Evolutionary conservation across 768 basidiomycete species (phyloP).

Genomic region (Aureoboletus auriporus): DNA sequence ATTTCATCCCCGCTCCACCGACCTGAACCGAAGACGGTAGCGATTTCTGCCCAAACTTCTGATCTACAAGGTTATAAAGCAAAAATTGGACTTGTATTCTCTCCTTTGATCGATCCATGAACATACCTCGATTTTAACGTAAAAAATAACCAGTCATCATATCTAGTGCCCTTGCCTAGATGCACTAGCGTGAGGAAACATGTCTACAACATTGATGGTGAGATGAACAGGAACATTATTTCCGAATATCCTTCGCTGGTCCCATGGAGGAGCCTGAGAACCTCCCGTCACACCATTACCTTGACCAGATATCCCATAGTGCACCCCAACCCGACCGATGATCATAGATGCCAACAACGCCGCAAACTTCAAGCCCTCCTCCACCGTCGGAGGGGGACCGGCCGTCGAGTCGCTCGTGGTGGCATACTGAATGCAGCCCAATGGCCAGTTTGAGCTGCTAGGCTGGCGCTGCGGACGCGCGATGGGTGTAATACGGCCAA

Average conservation of each 20-base stretch:
- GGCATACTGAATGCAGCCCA: conserved; percentile 14
- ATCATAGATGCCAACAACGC: conserved; percentile 44
- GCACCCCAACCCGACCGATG: conserved; percentile 31
- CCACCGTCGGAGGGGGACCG: conserved; percentile 36
- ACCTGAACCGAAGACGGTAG: too few relatives aligned
- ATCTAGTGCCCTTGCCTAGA: conserved; percentile 13
- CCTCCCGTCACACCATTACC: conserved; percentile 20
- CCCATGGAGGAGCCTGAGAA: conserved; percentile 41
- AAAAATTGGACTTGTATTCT: too few relatives aligned
- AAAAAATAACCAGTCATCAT: not conserved
- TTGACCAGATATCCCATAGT: conserved; percentile 16
- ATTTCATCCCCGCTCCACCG: not conserved
- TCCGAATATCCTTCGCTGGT: conserved; percentile 12
- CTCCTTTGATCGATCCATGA: too few relatives aligned
- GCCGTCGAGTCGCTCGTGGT: not conserved
- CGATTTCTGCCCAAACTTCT: too few relatives aligned
- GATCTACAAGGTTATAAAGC: too few relatives aligned
- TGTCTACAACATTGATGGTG: not conserved
- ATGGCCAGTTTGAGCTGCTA: conserved; percentile 3
- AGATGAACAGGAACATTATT: not conserved
- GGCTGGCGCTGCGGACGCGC: conserved; percentile 8
- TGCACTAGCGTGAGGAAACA: not conserved
- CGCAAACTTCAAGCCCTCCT: conserved; percentile 51
- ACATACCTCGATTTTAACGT: not conserved
- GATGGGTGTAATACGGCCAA: conserved; percentile 15